These are phyloP conservation scores for Cynanchum wilfordii DNA, from an alignment of 257 asterid genomes.

Conservation along the genomic window DNA sequence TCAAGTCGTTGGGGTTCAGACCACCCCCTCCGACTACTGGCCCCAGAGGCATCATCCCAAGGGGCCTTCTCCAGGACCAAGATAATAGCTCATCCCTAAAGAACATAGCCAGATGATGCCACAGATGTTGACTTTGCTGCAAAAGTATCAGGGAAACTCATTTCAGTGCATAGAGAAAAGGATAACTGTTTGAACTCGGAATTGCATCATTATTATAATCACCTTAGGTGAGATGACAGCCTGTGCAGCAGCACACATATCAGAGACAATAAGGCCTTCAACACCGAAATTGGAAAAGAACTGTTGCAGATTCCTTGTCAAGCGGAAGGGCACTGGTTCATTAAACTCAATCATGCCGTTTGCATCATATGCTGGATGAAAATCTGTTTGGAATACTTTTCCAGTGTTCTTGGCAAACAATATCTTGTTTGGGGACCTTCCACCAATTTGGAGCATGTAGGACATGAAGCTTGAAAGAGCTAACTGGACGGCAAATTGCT, in stretches of 20 bases:
- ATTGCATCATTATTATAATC: conserved; percentile 22
- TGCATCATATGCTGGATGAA: conserved; percentile 93
- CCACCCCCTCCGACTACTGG: conserved; percentile 64
- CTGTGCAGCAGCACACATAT: conserved; percentile 96
- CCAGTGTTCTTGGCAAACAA: conserved; percentile 95
- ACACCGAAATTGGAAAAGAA: conserved; percentile 97
- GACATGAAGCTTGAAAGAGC: conserved; percentile 97
- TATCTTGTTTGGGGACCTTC: conserved; percentile 96
- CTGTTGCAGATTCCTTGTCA: conserved; percentile 92
- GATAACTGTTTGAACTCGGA: background rate
- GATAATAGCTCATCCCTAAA: conserved; percentile 99
- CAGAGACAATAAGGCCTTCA: conserved; percentile 89
- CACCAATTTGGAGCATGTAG: conserved; percentile 94
- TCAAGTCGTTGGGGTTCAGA: conserved; percentile 78
- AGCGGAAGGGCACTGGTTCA: conserved; percentile 94
- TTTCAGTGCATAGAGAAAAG: conserved; percentile 12
- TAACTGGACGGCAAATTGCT: conserved; percentile 92
- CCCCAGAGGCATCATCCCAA: conserved; percentile 72
- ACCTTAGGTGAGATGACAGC: conserved; percentile 98
- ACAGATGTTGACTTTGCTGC: conserved; percentile 95
- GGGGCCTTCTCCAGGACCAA: conserved; percentile 99
- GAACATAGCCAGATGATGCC: conserved; percentile 98
- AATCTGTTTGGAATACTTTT: conserved; percentile 94
- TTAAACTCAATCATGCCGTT: conserved; percentile 95
- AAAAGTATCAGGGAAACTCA: conserved; percentile 14